Evolutionary conservation across 2,329 filamentous ascomycete genomes (phyloP), one percentile per base, ranked within the genome.

Genomic region (Dactylellina sp.): DNA sequence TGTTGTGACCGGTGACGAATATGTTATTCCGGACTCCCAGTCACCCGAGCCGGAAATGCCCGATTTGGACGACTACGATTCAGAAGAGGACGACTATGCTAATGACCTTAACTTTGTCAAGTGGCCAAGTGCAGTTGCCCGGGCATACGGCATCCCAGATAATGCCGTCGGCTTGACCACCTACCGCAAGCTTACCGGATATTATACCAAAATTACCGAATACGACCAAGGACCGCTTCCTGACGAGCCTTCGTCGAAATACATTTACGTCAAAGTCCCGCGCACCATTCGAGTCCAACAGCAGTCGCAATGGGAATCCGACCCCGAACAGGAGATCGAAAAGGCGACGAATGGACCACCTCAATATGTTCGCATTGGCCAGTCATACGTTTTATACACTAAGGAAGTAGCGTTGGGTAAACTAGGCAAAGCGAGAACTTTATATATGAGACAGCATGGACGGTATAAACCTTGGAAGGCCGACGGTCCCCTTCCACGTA

Each of bases 101-200:
- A 72, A 72, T n/a, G 68, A 72, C 28, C 60, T 72, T n/a, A 72
- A 72, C 60, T 72, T 72, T 42, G 68, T 72, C 18, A 72, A 72
- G 12, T 72, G 68, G 68, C 68, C 68, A 16, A 65, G 60, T 42
- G 68, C 68, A 22, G 68, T 72, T 35, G 68, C 68, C n/a, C 68
- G 68, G n/a, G 68, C 68, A n/a, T 72, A 72, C 16, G 68, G 68
- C 2, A 72, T 72, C 28, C 56, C 60, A 0, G 68, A 72, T 16
- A 60, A 59, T 18, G 68, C 68, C 7, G 22, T 60, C 14, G 60
- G 60, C 0, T 25, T 72, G 46, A 72, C 60, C 0, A 72, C 68
- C 1, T 72, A 72, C 42, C 59, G 68, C 46, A 72, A 72, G 28
- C 59, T 72, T 25, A 72, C 68, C 7, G 68, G 68, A 2, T 72